Percentiles rank a stretch among this genome's conserved stretches.
Evolutionary conservation across 2,329 filamentous ascomycete genomes (phyloP).

Genomic region (Ophiostoma novo-ulmi): DNA sequence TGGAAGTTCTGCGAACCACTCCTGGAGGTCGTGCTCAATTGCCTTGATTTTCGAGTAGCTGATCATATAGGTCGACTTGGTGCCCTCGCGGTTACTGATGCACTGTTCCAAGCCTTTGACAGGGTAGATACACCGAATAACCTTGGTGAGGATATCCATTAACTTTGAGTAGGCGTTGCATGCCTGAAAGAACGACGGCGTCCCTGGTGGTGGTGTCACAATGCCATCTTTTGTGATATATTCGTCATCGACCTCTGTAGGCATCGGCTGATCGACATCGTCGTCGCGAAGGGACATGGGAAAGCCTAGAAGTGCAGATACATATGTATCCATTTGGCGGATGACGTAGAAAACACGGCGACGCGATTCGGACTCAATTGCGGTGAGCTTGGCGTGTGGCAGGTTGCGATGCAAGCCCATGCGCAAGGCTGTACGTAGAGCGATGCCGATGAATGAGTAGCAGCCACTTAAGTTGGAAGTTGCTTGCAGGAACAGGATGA

Average conservation of each 20-base stretch:
- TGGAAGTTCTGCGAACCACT: constrained; percentile 64
- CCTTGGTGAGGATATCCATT: constrained; percentile 59
- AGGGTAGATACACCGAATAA: constrained; percentile 62
- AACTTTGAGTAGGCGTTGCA: constrained; percentile 61
- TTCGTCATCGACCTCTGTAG: constrained; percentile 61
- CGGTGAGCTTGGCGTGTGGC: constrained; percentile 55
- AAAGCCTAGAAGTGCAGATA: constrained; percentile 62
- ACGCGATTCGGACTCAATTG: constrained; percentile 59
- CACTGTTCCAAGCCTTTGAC: constrained; percentile 52
- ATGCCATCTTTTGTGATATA: constrained; percentile 59
- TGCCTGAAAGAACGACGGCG: constrained; percentile 57
- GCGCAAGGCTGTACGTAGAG: constrained; percentile 66
- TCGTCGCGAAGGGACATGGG: constrained; percentile 59
- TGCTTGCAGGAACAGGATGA: constrained; percentile 75
- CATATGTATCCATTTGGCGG: constrained; percentile 65
- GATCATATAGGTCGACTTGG: constrained; percentile 54
- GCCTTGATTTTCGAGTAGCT: constrained; percentile 59
- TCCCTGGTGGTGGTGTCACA: constrained; percentile 49
- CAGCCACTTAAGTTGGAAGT: constrained; percentile 74
- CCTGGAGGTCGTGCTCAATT: constrained; percentile 58
- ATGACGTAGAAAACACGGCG: constrained; percentile 63
- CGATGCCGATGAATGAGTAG: constrained; percentile 75
- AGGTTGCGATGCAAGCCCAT: constrained; percentile 74
- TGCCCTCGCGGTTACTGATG: constrained; percentile 39
- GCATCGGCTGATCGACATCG: constrained; percentile 62